Evolutionary conservation across 768 basidiomycete genomes (phyloP).

Genomic region (Boletales sp.): DNA sequence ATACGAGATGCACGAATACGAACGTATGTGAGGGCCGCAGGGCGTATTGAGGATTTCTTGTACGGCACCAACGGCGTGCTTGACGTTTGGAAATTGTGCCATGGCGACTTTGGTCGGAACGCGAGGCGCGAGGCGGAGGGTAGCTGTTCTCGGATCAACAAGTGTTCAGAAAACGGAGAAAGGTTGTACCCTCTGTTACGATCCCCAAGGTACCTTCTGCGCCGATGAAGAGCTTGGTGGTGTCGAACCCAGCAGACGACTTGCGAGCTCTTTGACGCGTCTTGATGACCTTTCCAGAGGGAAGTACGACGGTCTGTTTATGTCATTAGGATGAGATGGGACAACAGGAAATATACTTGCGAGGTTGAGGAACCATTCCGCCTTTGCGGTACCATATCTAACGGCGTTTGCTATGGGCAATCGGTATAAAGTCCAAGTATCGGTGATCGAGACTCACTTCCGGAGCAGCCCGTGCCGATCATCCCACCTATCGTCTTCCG

Average conservation of each 20-base stretch:
- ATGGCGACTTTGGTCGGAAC: conserved; percentile 81
- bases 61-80: conserved; percentile 69
- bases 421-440: conserved; percentile 13
- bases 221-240: conserved; percentile 83
- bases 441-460: conserved; percentile 47
- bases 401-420: conserved; percentile 60
- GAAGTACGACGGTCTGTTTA: conserved; percentile 81
- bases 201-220: conserved; percentile 83
- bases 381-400: conserved; percentile 84
- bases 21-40: conserved; percentile 73
- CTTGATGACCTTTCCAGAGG: conserved; percentile 87
- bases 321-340: not conserved
- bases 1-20: conserved; percentile 23
- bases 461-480: conserved; percentile 83
- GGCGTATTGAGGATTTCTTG: conserved; percentile 56
- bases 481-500: conserved; percentile 71
- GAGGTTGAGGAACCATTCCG: conserved; percentile 86
- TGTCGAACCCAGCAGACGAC: conserved; percentile 84
- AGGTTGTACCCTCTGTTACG: conserved; percentile 67
- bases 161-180: not conserved
- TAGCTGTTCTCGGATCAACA: conserved; percentile 42
- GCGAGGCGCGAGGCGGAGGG: conserved; percentile 75
- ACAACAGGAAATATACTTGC: conserved; percentile 36
- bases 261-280: conserved; percentile 77
- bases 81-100: conserved; percentile 75